These are phyloP conservation scores for Lecanicillium sp. DNA, from an alignment of 2,329 filamentous ascomycete genomes.

Conservation along the genomic window DNA sequence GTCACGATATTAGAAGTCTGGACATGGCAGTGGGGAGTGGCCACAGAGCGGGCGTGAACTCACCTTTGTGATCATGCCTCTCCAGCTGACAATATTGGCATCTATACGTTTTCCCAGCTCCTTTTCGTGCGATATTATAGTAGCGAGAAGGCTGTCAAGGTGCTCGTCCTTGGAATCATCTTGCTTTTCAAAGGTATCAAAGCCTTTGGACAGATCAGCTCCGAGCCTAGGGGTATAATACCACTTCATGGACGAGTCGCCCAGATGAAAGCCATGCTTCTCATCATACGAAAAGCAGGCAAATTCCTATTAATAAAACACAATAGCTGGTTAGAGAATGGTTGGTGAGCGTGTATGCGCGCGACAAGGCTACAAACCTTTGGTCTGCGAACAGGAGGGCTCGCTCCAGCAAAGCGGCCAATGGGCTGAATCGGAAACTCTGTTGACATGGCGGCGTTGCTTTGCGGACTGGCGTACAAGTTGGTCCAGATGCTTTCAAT, in stretches of 20 bases:
- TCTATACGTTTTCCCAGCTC: conserved; percentile 59
- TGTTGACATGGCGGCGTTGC: conserved; percentile 2
- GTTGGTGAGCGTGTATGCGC: not conserved
- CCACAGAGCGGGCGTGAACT: not conserved
- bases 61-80: conserved; percentile 98
- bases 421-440: conserved; percentile 63
- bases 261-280: conserved; percentile 66
- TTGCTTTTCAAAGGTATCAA: conserved; percentile 72
- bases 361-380: conserved; percentile 44
- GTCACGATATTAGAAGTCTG: conserved; percentile 8
- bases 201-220: conserved; percentile 71
- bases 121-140: conserved; percentile 67
- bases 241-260: conserved; percentile 74
- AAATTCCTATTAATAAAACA: conserved; percentile 57
- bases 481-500: too few relatives aligned
- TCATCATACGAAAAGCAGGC: conserved; percentile 90
- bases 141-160: conserved; percentile 72
- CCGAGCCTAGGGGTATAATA: conserved; percentile 73
- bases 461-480: too few relatives aligned
- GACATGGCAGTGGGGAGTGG: not conserved
- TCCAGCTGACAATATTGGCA: conserved; percentile 82
- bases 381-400: conserved; percentile 66
- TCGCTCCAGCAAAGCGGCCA: conserved; percentile 57
- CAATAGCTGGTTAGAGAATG: not conserved
- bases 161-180: conserved; percentile 83